These are phyloP conservation scores for Emergomyces africanus DNA, from an alignment of 2,329 filamentous ascomycete genomes.

Conservation along the genomic window DNA sequence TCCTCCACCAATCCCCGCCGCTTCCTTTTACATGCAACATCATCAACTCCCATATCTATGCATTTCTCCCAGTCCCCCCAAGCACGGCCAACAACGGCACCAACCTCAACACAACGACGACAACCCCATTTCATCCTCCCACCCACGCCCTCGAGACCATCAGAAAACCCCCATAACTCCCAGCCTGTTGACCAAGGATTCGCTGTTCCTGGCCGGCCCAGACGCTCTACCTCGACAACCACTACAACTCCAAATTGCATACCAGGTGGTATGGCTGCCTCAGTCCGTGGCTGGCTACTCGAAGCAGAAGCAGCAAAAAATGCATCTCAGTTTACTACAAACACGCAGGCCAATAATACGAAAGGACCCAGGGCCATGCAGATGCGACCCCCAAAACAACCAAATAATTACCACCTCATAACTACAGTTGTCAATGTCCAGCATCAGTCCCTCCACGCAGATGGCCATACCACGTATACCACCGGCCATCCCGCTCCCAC, in stretches of 20 bases:
- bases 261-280: constrained; percentile 28
- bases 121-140: constrained; percentile 29
- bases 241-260: constrained; percentile 16
- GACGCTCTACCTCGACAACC: constrained; percentile 11
- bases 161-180: constrained; percentile 9
- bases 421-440: background rate
- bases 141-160: constrained; percentile 20
- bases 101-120: constrained; percentile 9
- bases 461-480: background rate
- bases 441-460: background rate
- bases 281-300: constrained; percentile 30
- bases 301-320: constrained; percentile 23
- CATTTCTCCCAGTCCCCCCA: background rate
- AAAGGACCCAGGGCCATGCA: background rate
- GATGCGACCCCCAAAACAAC: background rate
- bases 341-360: background rate
- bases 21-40: background rate
- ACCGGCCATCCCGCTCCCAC: constrained; percentile 7
- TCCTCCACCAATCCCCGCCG: background rate
- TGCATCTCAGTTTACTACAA: constrained; percentile 1
- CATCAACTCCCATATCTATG: background rate
- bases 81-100: constrained; percentile 1
- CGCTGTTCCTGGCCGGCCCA: constrained; percentile 20
- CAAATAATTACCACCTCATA: constrained; percentile 2
- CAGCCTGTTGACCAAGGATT: constrained; percentile 11